Base-by-base conservation (phyloP, 192 early-diverging fungal genomes). In the Borealophlyctis nickersoniae region DNA sequence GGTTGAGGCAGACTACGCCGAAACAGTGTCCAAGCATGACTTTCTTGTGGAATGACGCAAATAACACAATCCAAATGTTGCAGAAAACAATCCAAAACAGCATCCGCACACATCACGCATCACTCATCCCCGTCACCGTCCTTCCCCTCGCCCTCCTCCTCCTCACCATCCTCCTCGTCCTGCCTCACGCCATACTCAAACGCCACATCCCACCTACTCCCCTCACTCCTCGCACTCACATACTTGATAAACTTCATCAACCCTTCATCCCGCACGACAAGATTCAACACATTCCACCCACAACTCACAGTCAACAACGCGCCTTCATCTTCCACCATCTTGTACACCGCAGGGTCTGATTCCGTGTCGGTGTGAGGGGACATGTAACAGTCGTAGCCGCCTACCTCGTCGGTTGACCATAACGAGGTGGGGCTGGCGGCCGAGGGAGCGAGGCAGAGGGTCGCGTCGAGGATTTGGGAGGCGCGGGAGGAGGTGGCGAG, bases 221-320 rank as follows among this genome's bases (percentile, higher is more conserved):
- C 84, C 3, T 87, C 88, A 16, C 89, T 85, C 50, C 71, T 52
- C 27, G 87, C 87, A 60, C 84, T 82, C n/a, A 92, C 89, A 67
- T 92, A 92, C 74, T 91, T 91, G 49, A 91, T 77, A 71, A 92
- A 92, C 45, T 78, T 70, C 75, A 91, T 86, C 19, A 91, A 77
- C n/a, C 81, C 82, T n/a, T 83, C 84, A 53, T 91, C 89, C 36
- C 89, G 66, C 73, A 92, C 59, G 0, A 87, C 89, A 11, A 91
- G 59, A 14, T 60, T 79, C 45, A 92, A 67, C 23, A 81, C 79
- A 70, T 91, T 92, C 65, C 77, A 76, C 1, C 77, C 76, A 1
- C 88, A 86, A 0, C 86, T 77, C 13, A 85, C 78, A 2, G 86
- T 89, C 32, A 92, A 68, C 65, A 92, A 62, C 19, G 86, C 87